Base-by-base conservation (phyloP, 495 filamentous ascomycete species). In the Penicillium argentinense region DNA sequence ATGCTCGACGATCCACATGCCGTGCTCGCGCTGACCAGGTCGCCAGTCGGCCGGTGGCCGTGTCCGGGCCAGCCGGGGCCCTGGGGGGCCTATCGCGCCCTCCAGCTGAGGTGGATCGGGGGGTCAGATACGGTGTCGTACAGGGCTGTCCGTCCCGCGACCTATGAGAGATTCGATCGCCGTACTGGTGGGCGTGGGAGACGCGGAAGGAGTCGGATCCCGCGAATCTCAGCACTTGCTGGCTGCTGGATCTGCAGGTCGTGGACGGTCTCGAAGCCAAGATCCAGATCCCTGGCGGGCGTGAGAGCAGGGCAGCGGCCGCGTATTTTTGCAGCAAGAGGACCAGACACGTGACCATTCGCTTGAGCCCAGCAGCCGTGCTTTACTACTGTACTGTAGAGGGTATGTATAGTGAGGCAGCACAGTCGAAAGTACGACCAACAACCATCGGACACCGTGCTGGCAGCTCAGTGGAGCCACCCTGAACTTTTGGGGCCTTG, bases 141-240 rank as follows among this genome's bases (percentile, higher is more conserved):
- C 51, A 58, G 54, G 58, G 48, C 46, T 52, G 36, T 37, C 4
- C 18, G 5, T 58, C 29, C 56, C 56, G 53, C 42, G 33, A 26
- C 59, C 59, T 62, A 62, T 60, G 42, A 63, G 42, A 54, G 21
- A 36, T 13, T 47, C 17, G 41, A 54, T 43, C 29, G 33, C 29
- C 21, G 52, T 58, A 48, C 30, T 39, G 42, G 45, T 28, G 25
- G 27, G 21, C 36, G 47, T 39, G 17, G 33, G 34, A 39, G 18
- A 44, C 38, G 44, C 59, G 59, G 59, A 57, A 63, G 51, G 56
- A 49, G 23, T 63, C 59, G 59, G 59, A 60, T 48, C 34, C 47
- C 33, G 19, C 30, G 17, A 39, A 26, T 41, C 45, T 28, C 26
- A 5, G 25, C 25, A 28, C 25, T n/a, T 23, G 30, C 19, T 39